Conservation (phyloP, 2,329 filamentous ascomycete genomes). For the Aspergillus fructus region DNA sequence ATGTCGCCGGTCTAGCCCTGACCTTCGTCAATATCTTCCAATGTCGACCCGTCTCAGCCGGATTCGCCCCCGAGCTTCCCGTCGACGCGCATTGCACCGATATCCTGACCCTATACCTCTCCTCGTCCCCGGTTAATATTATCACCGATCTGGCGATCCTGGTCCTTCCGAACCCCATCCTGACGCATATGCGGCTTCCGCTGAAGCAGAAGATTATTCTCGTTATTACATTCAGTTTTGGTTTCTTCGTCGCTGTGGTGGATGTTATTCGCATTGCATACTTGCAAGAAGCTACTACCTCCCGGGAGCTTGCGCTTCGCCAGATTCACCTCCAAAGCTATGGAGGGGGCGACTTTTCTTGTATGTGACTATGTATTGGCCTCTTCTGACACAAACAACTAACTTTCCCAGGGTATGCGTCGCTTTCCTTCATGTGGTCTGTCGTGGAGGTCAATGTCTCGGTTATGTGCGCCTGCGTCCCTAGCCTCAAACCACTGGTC, state of each 20-base stretch:
- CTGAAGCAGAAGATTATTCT: constrained; percentile 84
- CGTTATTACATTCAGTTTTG: constrained; percentile 80
- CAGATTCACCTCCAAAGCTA: constrained; percentile 37
- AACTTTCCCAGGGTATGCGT: constrained; percentile 65
- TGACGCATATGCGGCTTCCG: constrained; percentile 82
- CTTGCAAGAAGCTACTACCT: constrained; percentile 67
- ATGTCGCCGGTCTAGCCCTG: constrained; percentile 72
- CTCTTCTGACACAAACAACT: background rate
- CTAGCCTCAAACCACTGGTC: constrained; percentile 82
- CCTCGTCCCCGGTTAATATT: constrained; percentile 85
- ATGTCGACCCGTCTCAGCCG: constrained; percentile 71
- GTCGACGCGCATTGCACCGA: constrained; percentile 55
- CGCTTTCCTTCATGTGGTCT: constrained; percentile 88
- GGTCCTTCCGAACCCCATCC: constrained; percentile 80
- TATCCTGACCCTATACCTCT: constrained; percentile 64
- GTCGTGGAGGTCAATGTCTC: constrained; percentile 88
- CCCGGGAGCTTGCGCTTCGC: constrained; percentile 30
- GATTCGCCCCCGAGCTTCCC: constrained; percentile 57
- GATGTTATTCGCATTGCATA: constrained; percentile 90
- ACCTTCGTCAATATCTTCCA: constrained; percentile 87
- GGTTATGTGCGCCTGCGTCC: constrained; percentile 89
- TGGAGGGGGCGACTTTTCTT: constrained; percentile 53
- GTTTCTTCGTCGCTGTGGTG: constrained; percentile 82
- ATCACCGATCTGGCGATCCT: constrained; percentile 87
- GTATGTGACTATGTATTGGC: constrained; percentile 27